Conservation (phyloP, 345 rosid genomes). For the Lepidium africanum region DNA sequence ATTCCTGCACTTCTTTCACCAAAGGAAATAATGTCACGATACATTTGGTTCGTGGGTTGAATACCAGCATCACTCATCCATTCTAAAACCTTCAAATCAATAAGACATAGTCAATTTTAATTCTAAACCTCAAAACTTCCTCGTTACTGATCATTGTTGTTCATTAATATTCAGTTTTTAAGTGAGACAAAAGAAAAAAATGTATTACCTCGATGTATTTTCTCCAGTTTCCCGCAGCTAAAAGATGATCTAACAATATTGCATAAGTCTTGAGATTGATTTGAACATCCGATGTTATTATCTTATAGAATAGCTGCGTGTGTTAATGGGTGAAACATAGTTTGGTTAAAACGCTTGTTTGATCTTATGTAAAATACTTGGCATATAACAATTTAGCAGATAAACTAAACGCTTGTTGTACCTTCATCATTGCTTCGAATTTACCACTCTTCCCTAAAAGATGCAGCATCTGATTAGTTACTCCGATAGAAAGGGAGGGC, state of each 20-base stretch:
- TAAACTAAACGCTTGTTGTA: slow-evolving; percentile 11
- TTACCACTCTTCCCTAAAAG: slow-evolving; percentile 80
- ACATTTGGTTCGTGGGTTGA: slow-evolving; percentile 66
- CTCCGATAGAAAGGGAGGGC: slow-evolving; percentile 49
- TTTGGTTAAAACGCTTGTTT: slow-evolving; percentile 4
- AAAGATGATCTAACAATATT: slow-evolving; percentile 60
- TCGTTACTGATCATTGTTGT: not conserved
- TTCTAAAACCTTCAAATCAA: slow-evolving; percentile 56
- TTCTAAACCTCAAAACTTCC: too few species aligned
- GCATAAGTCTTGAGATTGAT: slow-evolving; percentile 52
- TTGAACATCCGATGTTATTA: slow-evolving; percentile 50
- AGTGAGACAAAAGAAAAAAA: not conserved
- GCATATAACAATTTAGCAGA: not conserved
- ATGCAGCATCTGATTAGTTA: slow-evolving; percentile 70
- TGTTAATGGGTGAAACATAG: not conserved
- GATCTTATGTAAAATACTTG: not conserved
- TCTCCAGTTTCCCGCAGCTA: slow-evolving; percentile 85
- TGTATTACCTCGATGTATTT: slow-evolving; percentile 81
- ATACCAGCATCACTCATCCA: slow-evolving; percentile 81
- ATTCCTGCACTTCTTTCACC: slow-evolving; percentile 58
- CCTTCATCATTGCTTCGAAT: slow-evolving; percentile 80
- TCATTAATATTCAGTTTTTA: not conserved
- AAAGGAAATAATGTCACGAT: slow-evolving; percentile 49
- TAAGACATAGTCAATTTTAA: not conserved
- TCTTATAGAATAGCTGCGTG: slow-evolving; percentile 70